Evolutionary conservation across 164 flowering plant genomes (phyloP).

Genomic region (Sedum album): DNA sequence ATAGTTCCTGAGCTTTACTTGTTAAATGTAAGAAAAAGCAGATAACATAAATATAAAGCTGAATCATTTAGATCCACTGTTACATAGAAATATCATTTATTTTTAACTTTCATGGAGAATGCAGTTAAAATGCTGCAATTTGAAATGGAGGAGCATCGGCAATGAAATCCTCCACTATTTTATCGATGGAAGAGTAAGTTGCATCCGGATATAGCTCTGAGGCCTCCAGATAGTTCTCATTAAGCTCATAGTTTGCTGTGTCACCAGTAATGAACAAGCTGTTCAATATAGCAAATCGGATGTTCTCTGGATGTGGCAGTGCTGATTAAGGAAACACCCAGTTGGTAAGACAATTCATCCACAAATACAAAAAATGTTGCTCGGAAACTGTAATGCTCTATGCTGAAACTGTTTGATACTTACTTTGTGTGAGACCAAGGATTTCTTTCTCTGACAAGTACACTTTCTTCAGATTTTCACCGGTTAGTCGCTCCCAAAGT

Average conservation of each 20-base stretch:
- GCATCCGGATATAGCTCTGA: conserved; percentile 18
- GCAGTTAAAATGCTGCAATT: conserved; percentile 10
- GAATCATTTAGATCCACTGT: neutral
- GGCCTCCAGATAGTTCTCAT: conserved; percentile 18
- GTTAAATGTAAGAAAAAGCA: neutral
- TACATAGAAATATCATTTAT: neutral
- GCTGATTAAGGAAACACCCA: conserved; percentile 10
- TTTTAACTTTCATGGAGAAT: neutral
- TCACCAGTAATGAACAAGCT: conserved; percentile 17
- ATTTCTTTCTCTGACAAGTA: conserved; percentile 17
- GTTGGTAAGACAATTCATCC: neutral
- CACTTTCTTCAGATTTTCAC: conserved; percentile 17
- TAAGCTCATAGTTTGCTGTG: conserved; percentile 12
- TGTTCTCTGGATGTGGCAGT: conserved; percentile 17
- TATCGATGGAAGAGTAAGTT: conserved; percentile 16
- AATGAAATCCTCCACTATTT: conserved; percentile 15
- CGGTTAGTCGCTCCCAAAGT: conserved; percentile 33
- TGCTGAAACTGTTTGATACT: conserved; percentile 1
- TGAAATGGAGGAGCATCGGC: conserved; percentile 13
- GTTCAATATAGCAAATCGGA: conserved; percentile 15
- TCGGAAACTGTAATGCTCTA: neutral
- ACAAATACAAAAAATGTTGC: too few species aligned
- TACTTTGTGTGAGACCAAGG: conserved; percentile 18
- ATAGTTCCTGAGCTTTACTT: neutral
- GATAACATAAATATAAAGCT: neutral